Percentiles rank a stretch among this genome's conserved stretches.
Conservation (phyloP, 176 grass and related monocot species). For the Triticum timopheevii region DNA sequence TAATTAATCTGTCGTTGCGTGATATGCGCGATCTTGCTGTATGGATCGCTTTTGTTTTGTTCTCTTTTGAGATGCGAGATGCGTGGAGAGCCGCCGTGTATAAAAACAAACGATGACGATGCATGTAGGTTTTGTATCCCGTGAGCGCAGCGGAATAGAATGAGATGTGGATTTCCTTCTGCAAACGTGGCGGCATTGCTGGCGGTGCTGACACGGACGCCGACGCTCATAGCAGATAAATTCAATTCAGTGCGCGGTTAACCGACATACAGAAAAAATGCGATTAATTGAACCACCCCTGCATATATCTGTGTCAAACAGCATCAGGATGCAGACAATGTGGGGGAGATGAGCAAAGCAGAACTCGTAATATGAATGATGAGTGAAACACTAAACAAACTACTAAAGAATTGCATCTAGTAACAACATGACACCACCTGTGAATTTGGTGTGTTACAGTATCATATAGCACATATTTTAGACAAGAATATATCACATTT, state of each 20-base stretch:
- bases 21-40: background rate
- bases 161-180: background rate
- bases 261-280: background rate
- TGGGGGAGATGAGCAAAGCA: background rate
- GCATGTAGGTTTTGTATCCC: background rate
- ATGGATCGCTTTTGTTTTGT: background rate
- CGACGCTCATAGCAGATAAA: background rate
- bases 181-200: background rate
- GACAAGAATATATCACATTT: background rate
- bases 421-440: background rate
- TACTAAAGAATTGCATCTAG: background rate
- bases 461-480: background rate
- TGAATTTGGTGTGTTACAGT: background rate
- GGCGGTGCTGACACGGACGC: too few species aligned
- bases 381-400: background rate
- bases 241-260: background rate
- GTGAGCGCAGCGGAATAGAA: background rate
- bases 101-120: background rate
- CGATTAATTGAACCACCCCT: background rate
- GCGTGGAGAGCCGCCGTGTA: background rate
- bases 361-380: background rate
- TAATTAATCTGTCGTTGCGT: background rate
- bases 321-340: background rate
- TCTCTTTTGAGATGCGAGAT: background rate
- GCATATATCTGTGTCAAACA: background rate